Evolutionary conservation across 2,329 filamentous ascomycete species (phyloP).

Genomic region (Lachnellula subtilissima): DNA sequence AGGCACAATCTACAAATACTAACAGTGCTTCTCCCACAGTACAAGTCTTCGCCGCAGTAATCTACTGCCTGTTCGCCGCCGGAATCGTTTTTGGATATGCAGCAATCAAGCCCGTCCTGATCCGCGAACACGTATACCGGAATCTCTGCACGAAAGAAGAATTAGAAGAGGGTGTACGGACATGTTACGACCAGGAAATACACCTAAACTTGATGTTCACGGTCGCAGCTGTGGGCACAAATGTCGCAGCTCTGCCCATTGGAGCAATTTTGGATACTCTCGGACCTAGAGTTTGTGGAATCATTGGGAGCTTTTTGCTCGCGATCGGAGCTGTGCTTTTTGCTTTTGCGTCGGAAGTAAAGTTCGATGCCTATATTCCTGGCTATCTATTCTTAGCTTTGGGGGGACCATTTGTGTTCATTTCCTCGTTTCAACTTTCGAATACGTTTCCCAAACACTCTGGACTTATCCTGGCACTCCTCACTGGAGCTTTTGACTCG

Average conservation of each 20-base stretch:
- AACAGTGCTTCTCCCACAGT: constrained; percentile 38
- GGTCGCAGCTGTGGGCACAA: constrained; percentile 79
- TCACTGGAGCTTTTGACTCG: constrained; percentile 80
- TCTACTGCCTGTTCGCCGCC: constrained; percentile 72
- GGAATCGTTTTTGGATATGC: constrained; percentile 83
- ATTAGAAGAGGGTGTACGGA: constrained; percentile 42
- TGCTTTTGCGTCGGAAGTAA: constrained; percentile 58
- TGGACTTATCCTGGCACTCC: constrained; percentile 71
- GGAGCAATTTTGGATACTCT: constrained; percentile 80
- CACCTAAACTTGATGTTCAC: constrained; percentile 90
- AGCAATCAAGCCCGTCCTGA: constrained; percentile 75
- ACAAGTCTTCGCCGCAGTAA: constrained; percentile 63
- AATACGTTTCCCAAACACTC: constrained; percentile 76
- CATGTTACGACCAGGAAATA: constrained; percentile 58
- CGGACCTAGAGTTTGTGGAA: constrained; percentile 71
- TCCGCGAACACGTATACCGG: constrained; percentile 66
- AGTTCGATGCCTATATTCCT: constrained; percentile 69
- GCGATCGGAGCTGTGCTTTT: constrained; percentile 67
- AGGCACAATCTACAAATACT: neutral
- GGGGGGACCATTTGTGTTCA: constrained; percentile 77
- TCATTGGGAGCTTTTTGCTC: constrained; percentile 66
- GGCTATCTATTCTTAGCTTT: constrained; percentile 74
- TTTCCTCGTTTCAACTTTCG: constrained; percentile 77
- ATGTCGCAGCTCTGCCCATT: constrained; percentile 79
- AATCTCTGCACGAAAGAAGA: constrained; percentile 55